These are phyloP conservation scores for Clohesyomyces aquaticus DNA, from an alignment of 495 filamentous ascomycete genomes.

Conservation along the genomic window DNA sequence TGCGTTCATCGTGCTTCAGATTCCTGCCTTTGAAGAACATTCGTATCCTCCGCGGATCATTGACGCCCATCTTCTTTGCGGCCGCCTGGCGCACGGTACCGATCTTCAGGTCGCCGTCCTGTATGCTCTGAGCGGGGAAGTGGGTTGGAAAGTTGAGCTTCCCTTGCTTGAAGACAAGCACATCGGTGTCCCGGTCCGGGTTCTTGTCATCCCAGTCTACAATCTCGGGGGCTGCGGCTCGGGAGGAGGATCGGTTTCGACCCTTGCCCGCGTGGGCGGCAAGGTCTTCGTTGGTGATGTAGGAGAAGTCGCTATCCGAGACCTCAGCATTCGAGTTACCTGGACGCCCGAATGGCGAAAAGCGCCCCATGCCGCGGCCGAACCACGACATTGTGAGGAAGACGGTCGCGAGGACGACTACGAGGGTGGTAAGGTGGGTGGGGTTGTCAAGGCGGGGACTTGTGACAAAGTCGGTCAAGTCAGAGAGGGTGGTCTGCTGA, in stretches of 20 bases:
- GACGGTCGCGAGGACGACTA: conserved; percentile 57
- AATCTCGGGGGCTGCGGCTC: conserved; percentile 37
- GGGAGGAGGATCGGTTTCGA: conserved; percentile 50
- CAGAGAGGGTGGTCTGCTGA: conserved; percentile 10
- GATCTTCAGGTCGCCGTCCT: conserved; percentile 72
- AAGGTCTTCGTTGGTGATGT: conserved; percentile 73
- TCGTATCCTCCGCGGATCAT: conserved; percentile 65
- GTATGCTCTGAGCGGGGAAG: conserved; percentile 81
- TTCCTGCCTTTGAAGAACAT: conserved; percentile 83
- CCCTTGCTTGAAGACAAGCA: conserved; percentile 74
- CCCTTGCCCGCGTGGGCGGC: conserved; percentile 1
- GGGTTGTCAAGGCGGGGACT: conserved; percentile 36
- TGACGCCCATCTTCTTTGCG: conserved; percentile 63
- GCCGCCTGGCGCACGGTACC: conserved; percentile 67
- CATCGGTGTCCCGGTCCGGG: conserved; percentile 64
- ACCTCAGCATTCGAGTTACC: conserved; percentile 56
- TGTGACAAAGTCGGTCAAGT: conserved; percentile 13
- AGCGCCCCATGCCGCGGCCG: conserved; percentile 46
- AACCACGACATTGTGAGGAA: conserved; percentile 67
- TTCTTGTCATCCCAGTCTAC: conserved; percentile 42
- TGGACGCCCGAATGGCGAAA: conserved; percentile 55
- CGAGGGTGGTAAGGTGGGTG: conserved; percentile 43
- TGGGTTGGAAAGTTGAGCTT: conserved; percentile 72
- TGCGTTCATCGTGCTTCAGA: conserved; percentile 66
- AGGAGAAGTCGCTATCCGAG: conserved; percentile 77